Conservation (phyloP, 2,329 filamentous ascomycete species). For the Aschersonia sp. region DNA sequence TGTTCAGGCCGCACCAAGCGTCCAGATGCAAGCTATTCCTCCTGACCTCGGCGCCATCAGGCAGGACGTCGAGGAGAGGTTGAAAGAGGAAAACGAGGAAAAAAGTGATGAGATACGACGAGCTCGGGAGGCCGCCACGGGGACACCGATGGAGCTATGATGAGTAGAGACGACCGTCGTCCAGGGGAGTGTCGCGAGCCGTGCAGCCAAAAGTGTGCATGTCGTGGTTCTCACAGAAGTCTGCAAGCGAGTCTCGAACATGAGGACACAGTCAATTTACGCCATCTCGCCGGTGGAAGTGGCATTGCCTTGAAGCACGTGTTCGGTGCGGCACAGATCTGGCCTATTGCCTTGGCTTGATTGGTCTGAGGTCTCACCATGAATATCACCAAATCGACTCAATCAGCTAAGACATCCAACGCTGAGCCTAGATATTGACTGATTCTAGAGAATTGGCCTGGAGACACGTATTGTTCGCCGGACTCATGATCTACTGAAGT, state of each 20-base stretch:
- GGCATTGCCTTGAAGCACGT: too few relatives aligned
- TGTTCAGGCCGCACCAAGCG: constrained; percentile 70
- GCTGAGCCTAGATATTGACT: too few relatives aligned
- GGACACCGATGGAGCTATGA: constrained; percentile 39
- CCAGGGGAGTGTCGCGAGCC: background rate
- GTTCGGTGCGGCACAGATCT: too few relatives aligned
- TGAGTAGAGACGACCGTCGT: background rate
- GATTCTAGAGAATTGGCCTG: too few relatives aligned
- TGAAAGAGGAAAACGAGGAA: constrained; percentile 51
- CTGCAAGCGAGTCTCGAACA: background rate
- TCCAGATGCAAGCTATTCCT: constrained; percentile 70
- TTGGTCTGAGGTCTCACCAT: too few relatives aligned
- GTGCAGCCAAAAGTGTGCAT: background rate
- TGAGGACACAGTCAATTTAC: background rate
- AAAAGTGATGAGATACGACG: constrained; percentile 37
- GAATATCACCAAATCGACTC: too few relatives aligned
- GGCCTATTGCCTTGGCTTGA: too few relatives aligned
- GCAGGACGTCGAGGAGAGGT: constrained; percentile 51
- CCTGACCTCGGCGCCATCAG: constrained; percentile 57
- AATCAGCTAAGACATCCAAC: too few relatives aligned
- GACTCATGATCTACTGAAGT: too few relatives aligned
- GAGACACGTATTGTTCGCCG: too few relatives aligned
- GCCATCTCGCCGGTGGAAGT: too few relatives aligned
- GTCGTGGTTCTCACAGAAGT: background rate
- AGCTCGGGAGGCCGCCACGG: constrained; percentile 41